Evolutionary conservation across 345 rosid species (phyloP), one percentile per base, ranked within the genome.

Genomic region (Lagerstroemia speciosa): DNA sequence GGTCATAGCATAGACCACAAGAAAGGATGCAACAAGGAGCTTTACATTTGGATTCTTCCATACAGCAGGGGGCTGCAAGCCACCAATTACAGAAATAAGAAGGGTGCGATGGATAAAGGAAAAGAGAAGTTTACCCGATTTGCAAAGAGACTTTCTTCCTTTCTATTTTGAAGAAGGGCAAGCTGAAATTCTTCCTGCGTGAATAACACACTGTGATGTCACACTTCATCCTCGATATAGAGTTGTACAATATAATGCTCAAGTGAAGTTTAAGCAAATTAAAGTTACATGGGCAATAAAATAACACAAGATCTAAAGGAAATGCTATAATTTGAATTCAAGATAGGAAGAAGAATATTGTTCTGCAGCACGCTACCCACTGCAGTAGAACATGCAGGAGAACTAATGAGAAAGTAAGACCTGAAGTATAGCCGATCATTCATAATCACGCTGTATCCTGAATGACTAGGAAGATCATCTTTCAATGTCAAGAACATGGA

Each of bases 181-280:
- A 83, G 69, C 60, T 69, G 85, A 71, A 86, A 84, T 80, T 86
- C 91, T 78, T 86, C 91, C 91, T 86, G 76, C 10, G 15, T 27
- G 8, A 45, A 20, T 6, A 52, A 52, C 16, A 52, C 6, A 52
- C 20, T 20, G 17, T 19, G 15, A 45, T 45, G 50, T 45, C 19
- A 45, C 50, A 45, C 3, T 12, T 0, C 50, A 45, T 11, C 16
- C 50, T 19, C 50, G 50, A 11, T 15, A 45, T 11, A 15, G 50
- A 45, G 0, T 45, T 45, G 16, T 45, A 14, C 16, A 11, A 15
- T 12, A 19, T 15, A 4, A 45, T 45, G 50, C 17, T 43, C 15
- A 45, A 16, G 15, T 14, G 19, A 1, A 11, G 17, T 45, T 45
- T 11, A 38, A 38, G 43, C 43, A 14, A 14, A 14, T 38, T 38